Base-by-base conservation (phyloP, 148 eudicot genomes). In the Spergularia bocconei region DNA sequence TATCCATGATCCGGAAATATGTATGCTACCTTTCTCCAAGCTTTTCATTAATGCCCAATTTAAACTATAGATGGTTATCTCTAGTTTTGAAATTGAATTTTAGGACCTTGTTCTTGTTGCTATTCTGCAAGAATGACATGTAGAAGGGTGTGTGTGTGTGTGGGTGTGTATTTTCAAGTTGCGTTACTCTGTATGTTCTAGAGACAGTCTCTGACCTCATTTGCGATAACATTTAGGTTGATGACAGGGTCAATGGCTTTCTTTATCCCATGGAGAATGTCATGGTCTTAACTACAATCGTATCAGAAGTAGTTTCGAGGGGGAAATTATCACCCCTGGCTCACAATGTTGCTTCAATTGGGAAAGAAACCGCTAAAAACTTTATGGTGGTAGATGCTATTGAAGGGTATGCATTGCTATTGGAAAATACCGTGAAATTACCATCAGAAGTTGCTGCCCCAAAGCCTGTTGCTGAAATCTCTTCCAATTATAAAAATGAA, bases 191-290 rank as follows among this genome's bases (percentile, higher is more conserved):
- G 10, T 44, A 44, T 44, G 0, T 55, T 55, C 6, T n/a, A 55
- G 12, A 2, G 59, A 70, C n/a, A 71, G 62, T 62, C 41, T 75
- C 91, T 82, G 74, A 87, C 80, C 75, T 56, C 59, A 79, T 76
- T 78, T 74, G 52, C 80, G 66, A 79, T 81, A 73, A 78, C 52
- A 53, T 70, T 39, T 80, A 95, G 98, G 87, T 95, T 73, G 84
- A 87, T 85, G 91, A 95, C 87, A 85, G 86, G 88, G 96, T 92
- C 78, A 90, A 88, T 73, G 96, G 96, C 74, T 91, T 81, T 79
- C 85, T 95, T 73, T 95, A 84, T 59, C 92, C 93, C 1, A 92
- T 88, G 89, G 90, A 90, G 51, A 86, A 95, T 69, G 75, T 86
- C 15, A 79, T 76, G 70, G 85, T 71, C 78, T 81, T 95, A 21